Base-by-base conservation (phyloP, 106 monocot genomes). In the Dendrobium officinale region DNA sequence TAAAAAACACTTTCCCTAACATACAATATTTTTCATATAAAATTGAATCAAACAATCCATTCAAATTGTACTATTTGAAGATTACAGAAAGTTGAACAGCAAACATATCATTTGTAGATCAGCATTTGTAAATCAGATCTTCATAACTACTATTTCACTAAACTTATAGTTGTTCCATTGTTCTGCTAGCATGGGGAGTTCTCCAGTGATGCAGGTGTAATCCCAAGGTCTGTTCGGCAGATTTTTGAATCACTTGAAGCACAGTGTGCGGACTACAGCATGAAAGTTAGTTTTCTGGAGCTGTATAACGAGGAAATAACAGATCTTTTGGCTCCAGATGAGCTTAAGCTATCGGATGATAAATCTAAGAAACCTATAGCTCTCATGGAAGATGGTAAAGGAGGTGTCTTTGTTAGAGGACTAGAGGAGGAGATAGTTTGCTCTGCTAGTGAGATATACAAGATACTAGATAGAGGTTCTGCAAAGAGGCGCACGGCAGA, bases 251-350 rank as follows among this genome's bases (percentile, higher is more conserved):
- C 86, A 74, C 92, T 97, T 42, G 97, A 94, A 77, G 87, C 92
- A 2, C 94, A 92, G 51, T 80, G 77, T 79, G 94, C 92, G 4
- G 97, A 97, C 37, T 97, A 97, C 86, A 92, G 83, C 78, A 97
- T 97, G 94, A 97, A 97, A 83, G 97, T 97, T 55, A 90, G 92
- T 9, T 97, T 97, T 86, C 87, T 94, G 26, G 97, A 97, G 85
- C 87, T 97, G 1, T 97, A 97, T 77, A 97, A 97, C 80, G 97
- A 97, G 79, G 97, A 97, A 49, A 94, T 97, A 49, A 94, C 90
- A 2, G 97, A 97, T 79, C 88, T 97, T 70, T 84, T 97, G 83
- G 94, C 94, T 79, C 89, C 86, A 19, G 97, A 97, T 37, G 97
- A 97, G 79, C 79, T 85, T 7, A 96, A 94, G 78, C 87, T 87